These are phyloP conservation scores for Quercus engelmannii DNA, from an alignment of 306 rosid genomes.

Conservation along the genomic window DNA sequence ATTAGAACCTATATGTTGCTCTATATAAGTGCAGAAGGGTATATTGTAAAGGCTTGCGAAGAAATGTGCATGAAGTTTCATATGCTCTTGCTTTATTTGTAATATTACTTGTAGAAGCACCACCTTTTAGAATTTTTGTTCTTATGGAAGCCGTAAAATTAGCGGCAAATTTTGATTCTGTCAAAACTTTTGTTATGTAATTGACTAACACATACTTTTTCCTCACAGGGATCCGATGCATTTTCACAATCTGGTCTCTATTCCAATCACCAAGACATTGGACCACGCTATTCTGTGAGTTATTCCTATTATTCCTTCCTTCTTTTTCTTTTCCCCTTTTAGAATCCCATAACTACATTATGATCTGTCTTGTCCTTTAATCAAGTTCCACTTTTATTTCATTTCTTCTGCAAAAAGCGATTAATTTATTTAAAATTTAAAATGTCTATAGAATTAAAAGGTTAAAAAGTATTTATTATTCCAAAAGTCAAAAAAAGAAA, in stretches of 20 bases:
- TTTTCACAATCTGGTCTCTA: constrained; percentile 92
- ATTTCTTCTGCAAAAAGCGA: background rate
- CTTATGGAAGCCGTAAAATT: background rate
- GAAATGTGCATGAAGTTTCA: background rate
- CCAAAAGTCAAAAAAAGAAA: background rate
- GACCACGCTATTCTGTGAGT: constrained; percentile 96
- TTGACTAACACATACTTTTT: constrained; percentile 4
- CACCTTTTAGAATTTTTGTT: background rate
- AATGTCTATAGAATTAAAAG: background rate
- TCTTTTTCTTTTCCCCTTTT: too few species aligned
- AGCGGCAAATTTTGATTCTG: background rate
- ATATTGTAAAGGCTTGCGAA: background rate
- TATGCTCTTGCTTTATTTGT: background rate
- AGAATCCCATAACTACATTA: too few species aligned
- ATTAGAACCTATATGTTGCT: background rate
- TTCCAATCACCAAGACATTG: constrained; percentile 94
- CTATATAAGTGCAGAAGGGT: background rate
- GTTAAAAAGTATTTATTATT: background rate
- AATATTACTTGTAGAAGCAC: background rate
- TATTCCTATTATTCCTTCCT: constrained; percentile 1
- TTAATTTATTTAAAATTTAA: background rate
- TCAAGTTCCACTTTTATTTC: background rate
- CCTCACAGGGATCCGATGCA: constrained; percentile 84
- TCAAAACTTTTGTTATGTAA: background rate
- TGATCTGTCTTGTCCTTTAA: background rate